A percentile compares a stretch with the other conserved stretches of the same genome.
These are phyloP conservation scores for Solanum stenotomum DNA, from an alignment of 257 asterid species.

Conservation along the genomic window DNA sequence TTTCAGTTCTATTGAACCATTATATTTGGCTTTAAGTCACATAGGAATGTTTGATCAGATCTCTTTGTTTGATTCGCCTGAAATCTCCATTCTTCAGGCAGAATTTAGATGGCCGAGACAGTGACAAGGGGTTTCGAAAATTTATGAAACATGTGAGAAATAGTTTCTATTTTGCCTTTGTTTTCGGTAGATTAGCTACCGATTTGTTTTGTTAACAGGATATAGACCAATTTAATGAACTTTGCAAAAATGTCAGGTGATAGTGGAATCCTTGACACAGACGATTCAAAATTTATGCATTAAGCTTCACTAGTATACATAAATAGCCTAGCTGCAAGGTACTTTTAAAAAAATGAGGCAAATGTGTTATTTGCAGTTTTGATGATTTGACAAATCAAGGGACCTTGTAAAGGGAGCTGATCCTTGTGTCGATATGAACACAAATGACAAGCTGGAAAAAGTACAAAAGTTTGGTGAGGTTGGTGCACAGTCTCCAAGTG, in stretches of 20 bases:
- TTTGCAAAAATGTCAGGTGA: neutral
- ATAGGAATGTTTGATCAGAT: neutral
- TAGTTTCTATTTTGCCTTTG: neutral
- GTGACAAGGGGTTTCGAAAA: neutral
- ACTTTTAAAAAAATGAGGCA: too few relatives aligned
- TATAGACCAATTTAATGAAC: neutral
- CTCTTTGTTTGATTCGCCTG: neutral
- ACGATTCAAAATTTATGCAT: neutral
- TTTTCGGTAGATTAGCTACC: neutral
- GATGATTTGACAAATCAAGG: too few relatives aligned
- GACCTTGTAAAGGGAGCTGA: too few relatives aligned
- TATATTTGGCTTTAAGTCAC: neutral
- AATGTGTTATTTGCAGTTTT: too few relatives aligned
- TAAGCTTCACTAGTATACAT: neutral
- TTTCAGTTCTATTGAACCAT: neutral
- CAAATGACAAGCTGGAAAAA: too few relatives aligned
- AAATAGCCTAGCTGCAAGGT: neutral
- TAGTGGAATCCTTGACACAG: neutral
- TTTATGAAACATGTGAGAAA: neutral
- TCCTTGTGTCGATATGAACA: too few relatives aligned
- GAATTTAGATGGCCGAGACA: neutral
- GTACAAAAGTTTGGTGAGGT: too few relatives aligned
- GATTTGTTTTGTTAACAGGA: neutral
- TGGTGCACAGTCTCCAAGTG: too few relatives aligned
- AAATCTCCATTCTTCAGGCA: neutral